phyloP scores from a whole-genome alignment of 2,329 filamentous ascomycete species.

The Aspergillus awamori region DNA sequence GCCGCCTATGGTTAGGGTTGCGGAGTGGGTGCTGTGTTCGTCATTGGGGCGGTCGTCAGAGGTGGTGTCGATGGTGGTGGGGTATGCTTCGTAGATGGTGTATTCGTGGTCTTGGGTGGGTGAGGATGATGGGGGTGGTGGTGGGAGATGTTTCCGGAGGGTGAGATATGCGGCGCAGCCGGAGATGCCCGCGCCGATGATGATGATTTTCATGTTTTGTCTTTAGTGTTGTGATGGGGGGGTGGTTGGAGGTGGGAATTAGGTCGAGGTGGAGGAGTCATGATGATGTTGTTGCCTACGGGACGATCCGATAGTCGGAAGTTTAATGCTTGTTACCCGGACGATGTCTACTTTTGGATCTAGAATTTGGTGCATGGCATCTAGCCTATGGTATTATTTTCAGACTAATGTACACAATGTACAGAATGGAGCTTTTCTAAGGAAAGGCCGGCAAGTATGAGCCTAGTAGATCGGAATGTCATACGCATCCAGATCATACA shows the following conservation, averaged over 20 bases:
- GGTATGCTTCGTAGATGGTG: slow-evolving; percentile 47
- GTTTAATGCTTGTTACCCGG: neutral
- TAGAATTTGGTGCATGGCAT: too few species aligned
- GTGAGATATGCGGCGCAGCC: slow-evolving; percentile 45
- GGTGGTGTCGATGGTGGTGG: slow-evolving; percentile 22
- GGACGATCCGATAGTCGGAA: neutral
- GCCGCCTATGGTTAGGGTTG: slow-evolving; percentile 35
- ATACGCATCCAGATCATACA: slow-evolving; percentile 2
- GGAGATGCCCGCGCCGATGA: slow-evolving; percentile 48
- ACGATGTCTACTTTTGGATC: neutral
- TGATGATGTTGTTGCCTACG: neutral
- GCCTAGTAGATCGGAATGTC: neutral
- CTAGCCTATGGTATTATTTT: too few species aligned
- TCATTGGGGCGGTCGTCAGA: too few species aligned
- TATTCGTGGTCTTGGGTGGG: slow-evolving; percentile 29
- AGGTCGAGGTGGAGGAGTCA: neutral
- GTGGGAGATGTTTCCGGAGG: slow-evolving; percentile 44
- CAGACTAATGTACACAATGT: neutral
- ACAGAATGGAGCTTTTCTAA: too few species aligned
- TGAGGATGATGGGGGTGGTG: slow-evolving; percentile 7
- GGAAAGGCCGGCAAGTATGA: too few species aligned
- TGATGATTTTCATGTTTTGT: slow-evolving; percentile 44
- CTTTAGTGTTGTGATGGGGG: too few species aligned
- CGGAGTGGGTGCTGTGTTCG: too few species aligned
- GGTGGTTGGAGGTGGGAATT: neutral